Evolutionary conservation across 257 asterid genomes (phyloP), one percentile per base, ranked within the genome.

Genomic region (Solanum boliviense): DNA sequence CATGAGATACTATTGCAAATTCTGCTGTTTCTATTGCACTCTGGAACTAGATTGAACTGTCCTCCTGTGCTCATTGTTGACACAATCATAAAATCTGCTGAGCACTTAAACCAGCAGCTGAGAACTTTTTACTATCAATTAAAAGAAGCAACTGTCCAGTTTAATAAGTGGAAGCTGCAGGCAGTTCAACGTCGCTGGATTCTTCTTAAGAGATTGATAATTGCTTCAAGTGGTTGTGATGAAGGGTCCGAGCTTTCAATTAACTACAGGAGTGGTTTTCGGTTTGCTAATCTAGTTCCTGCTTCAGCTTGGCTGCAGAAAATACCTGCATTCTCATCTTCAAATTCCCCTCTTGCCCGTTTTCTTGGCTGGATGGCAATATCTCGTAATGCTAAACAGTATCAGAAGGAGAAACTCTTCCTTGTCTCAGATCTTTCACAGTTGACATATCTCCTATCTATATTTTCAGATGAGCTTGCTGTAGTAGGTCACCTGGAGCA

Each of bases 361-460:
- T 95, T 93, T 88, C 93, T 95, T 89, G 96, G 98, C 91, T 97
- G 99, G 99, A 96, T 95, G 99, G 99, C 99, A 25, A 89, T 97
- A 41, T 93, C 99, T 88, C 98, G 95, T 87, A 95, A 94, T 91
- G 97, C 98, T 35, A 92, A 93, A 87, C 98, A 95, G 88, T 97
- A 91, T 92, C 94, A 93, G 83, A 91, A 91, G 91, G 99, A 97
- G 86, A 92, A 95, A 39, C 96, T 97, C 92, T 95, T 93, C 91
- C 99, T 97, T 90, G 96, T 93, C 90, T 94, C 99, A 48, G 98
- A 97, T 92, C 91, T 96, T 86, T 85, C 94, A 20, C 95, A 96
- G 88, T 90, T 97, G 90, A 89, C 95, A 18, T 87, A 90, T 92
- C 94, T 97, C 88, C 90, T 97, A 62, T 91, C 94, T 85, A 90